Evolutionary conservation across 257 asterid genomes (phyloP).

Genomic region (Gynochthodes officinalis): DNA sequence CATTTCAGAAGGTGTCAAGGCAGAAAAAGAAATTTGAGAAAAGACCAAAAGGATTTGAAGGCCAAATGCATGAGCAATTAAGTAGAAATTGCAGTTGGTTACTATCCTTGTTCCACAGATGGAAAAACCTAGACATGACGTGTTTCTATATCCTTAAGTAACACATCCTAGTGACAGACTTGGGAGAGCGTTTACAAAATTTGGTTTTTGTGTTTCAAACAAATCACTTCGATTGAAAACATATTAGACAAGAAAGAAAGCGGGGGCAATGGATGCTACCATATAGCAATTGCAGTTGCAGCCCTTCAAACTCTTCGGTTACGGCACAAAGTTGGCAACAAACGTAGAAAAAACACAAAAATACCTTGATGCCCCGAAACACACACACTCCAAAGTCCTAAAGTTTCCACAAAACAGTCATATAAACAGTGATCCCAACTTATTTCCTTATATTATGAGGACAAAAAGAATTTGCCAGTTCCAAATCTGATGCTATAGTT

Average conservation of each 20-base stretch:
- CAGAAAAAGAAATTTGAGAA: not conserved
- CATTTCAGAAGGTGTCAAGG: not conserved
- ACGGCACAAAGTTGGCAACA: not conserved
- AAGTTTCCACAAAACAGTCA: not conserved
- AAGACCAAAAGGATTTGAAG: not conserved
- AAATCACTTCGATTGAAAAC: not conserved
- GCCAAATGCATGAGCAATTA: not conserved
- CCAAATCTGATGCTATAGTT: no score
- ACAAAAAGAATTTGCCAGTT: no score
- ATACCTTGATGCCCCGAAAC: not conserved
- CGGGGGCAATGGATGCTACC: not conserved
- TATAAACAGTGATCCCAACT: not conserved
- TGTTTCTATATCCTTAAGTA: not conserved
- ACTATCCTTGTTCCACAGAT: not conserved
- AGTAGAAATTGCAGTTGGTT: not conserved
- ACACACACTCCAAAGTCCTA: not conserved
- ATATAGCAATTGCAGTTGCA: not conserved
- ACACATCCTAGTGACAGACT: not conserved
- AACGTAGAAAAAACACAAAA: not conserved
- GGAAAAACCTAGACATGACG: not conserved
- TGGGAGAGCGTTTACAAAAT: not conserved
- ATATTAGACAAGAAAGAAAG: not conserved
- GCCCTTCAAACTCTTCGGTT: no score
- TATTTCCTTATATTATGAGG: not conserved
- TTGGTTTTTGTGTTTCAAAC: not conserved